Percentiles rank a stretch among this genome's conserved stretches.
These are phyloP conservation scores for Chlamydomonas applanata DNA, from an alignment of 139 green algal genomes.

Conservation along the genomic window DNA sequence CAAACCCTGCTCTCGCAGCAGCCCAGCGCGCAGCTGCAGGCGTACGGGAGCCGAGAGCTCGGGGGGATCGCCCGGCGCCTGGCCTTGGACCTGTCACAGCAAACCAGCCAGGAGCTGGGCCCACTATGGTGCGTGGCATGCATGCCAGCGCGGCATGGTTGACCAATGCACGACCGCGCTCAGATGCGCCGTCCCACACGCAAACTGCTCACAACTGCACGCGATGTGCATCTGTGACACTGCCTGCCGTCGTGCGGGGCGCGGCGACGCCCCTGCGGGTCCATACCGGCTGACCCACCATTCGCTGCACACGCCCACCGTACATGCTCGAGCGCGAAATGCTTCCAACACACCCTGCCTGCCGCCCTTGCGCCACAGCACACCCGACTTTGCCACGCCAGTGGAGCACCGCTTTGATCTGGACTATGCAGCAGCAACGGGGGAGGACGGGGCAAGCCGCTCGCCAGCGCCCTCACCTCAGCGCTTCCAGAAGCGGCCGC, in stretches of 20 bases:
- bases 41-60: background rate
- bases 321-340: too few relatives aligned
- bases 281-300: too few relatives aligned
- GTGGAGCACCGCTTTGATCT: constrained; percentile 57
- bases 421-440: constrained; percentile 39
- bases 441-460: constrained; percentile 10
- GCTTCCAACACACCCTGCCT: too few relatives aligned
- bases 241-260: too few relatives aligned
- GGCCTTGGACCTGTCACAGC: constrained; percentile 28
- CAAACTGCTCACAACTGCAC: background rate
- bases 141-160: background rate
- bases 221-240: background rate
- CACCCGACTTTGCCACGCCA: constrained; percentile 47
- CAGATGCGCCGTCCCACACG: background rate
- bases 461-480: constrained; percentile 34
- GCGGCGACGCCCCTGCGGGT: too few relatives aligned
- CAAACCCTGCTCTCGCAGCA: background rate
- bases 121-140: constrained; percentile 18
- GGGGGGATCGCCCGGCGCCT: background rate
- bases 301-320: too few relatives aligned
- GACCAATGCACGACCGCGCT: background rate
- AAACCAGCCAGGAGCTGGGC: constrained; percentile 28
- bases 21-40: background rate
- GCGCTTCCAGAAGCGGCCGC: constrained; percentile 28
- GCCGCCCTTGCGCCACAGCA: constrained; percentile 21